phyloP scores from a whole-genome alignment of 2,329 filamentous ascomycete genomes.

The Pestalotiopsis sp. region DNA sequence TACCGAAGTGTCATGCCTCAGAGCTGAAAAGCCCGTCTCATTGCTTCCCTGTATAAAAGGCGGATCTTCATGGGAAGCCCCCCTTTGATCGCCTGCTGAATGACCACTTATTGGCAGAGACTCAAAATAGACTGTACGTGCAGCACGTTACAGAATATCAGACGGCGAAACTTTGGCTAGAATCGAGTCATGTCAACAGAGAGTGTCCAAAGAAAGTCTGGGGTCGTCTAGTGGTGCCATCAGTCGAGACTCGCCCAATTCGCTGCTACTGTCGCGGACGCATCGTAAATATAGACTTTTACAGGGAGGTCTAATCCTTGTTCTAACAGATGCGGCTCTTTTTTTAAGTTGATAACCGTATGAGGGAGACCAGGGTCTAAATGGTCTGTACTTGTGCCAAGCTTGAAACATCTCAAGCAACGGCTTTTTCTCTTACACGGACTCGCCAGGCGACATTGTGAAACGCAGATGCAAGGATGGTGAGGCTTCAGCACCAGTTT shows the following conservation, averaged over 20 bases:
- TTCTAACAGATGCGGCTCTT: slow-evolving; percentile 5
- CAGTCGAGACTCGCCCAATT: neutral
- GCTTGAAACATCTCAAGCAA: slow-evolving; percentile 10
- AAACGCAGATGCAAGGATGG: slow-evolving; percentile 7
- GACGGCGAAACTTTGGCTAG: neutral
- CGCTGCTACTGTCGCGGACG: neutral
- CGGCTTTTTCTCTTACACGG: neutral
- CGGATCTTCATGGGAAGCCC: neutral
- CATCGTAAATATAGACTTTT: neutral
- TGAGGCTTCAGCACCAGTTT: neutral
- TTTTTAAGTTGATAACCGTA: neutral
- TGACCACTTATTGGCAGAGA: neutral
- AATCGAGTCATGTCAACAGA: slow-evolving; percentile 7
- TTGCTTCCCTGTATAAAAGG: neutral
- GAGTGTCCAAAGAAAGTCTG: neutral
- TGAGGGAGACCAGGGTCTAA: neutral
- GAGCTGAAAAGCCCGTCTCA: slow-evolving; percentile 5
- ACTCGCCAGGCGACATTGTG: neutral
- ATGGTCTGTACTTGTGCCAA: neutral
- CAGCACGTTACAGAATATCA: slow-evolving; percentile 8
- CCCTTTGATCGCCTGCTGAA: neutral
- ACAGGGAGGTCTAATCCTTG: neutral
- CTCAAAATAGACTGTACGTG: neutral
- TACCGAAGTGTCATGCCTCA: slow-evolving; percentile 4
- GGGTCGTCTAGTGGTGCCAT: neutral